Conservation (phyloP, 768 basidiomycete species). For the Pleurotus tuoliensis region DNA sequence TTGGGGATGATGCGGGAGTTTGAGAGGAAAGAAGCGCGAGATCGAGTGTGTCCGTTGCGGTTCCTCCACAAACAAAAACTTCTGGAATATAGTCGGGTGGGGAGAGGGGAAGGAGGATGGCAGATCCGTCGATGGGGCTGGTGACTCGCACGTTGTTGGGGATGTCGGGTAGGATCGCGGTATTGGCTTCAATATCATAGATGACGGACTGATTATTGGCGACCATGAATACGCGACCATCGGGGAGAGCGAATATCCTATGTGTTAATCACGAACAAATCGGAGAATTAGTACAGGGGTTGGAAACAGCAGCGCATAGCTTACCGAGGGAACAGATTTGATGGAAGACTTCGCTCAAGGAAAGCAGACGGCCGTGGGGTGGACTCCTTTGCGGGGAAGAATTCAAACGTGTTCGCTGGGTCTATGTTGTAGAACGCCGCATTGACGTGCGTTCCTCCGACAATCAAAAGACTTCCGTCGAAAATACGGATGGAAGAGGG, state of each 20-base stretch:
- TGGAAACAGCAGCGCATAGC: constrained; percentile 39
- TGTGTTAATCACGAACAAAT: constrained; percentile 22
- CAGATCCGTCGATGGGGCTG: constrained; percentile 53
- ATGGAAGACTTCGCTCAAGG: constrained; percentile 46
- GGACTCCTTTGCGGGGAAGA: constrained; percentile 45
- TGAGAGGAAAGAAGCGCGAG: constrained; percentile 48
- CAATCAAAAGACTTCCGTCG: constrained; percentile 30
- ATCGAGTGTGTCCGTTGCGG: constrained; percentile 21
- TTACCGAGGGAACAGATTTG: constrained; percentile 47
- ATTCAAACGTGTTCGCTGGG: constrained; percentile 42
- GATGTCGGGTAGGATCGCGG: constrained; percentile 27
- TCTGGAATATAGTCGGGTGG: constrained; percentile 26
- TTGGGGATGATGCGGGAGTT: constrained; percentile 34
- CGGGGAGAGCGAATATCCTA: constrained; percentile 40
- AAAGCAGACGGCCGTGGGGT: constrained; percentile 44
- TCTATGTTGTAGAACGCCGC: constrained; percentile 15
- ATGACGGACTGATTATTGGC: constrained; percentile 33
- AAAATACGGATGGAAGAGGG: constrained; percentile 44
- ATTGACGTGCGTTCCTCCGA: constrained; percentile 38
- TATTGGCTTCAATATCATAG: constrained; percentile 29
- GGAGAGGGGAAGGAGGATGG: constrained; percentile 30
- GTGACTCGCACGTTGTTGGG: constrained; percentile 44
- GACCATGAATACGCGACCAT: constrained; percentile 42
- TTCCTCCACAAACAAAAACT: constrained; percentile 33
- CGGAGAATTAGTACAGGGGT: constrained; percentile 28